These are phyloP conservation scores for Suillus decipiens DNA, from an alignment of 768 basidiomycete species.

Conservation along the genomic window DNA sequence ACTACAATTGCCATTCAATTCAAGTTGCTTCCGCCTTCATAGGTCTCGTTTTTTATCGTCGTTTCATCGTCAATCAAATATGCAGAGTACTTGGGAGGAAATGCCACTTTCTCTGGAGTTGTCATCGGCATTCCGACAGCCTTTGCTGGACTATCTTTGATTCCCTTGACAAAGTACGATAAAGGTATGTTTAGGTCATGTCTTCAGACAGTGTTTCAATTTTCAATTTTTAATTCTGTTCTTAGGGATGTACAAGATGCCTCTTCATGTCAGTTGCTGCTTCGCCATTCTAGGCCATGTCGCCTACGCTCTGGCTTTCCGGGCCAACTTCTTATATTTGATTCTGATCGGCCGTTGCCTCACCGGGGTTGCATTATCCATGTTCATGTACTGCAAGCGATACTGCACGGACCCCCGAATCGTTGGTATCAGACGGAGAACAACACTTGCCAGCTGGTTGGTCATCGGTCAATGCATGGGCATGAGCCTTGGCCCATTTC, in stretches of 20 bases:
- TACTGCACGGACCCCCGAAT: conserved; percentile 70
- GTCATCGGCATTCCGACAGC: conserved; percentile 67
- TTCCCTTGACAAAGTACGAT: conserved; percentile 58
- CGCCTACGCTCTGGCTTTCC: conserved; percentile 63
- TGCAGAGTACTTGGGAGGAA: conserved; percentile 64
- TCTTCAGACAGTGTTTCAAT: not conserved
- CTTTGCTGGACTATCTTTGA: conserved; percentile 57
- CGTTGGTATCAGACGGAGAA: conserved; percentile 63
- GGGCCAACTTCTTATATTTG: conserved; percentile 59
- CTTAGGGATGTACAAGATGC: conserved; percentile 53
- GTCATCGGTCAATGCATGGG: conserved; percentile 66
- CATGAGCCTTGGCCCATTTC: conserved; percentile 63
- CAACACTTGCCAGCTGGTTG: conserved; percentile 63
- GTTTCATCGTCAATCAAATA: conserved; percentile 69
- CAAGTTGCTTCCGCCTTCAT: not conserved
- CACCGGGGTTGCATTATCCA: conserved; percentile 58
- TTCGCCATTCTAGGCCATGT: conserved; percentile 56
- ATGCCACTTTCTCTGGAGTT: conserved; percentile 67
- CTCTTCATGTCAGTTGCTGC: conserved; percentile 57
- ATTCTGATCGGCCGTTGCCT: conserved; percentile 73
- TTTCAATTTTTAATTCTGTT: not conserved
- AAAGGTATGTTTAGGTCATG: conserved; percentile 40
- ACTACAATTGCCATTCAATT: not conserved
- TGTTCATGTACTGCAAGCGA: conserved; percentile 69
- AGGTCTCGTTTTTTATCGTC: conserved; percentile 71